A percentile compares a stretch with the other conserved stretches of the same genome.
These are phyloP conservation scores for Phlebiopsis gigantea DNA, from an alignment of 768 basidiomycete species.

Conservation along the genomic window DNA sequence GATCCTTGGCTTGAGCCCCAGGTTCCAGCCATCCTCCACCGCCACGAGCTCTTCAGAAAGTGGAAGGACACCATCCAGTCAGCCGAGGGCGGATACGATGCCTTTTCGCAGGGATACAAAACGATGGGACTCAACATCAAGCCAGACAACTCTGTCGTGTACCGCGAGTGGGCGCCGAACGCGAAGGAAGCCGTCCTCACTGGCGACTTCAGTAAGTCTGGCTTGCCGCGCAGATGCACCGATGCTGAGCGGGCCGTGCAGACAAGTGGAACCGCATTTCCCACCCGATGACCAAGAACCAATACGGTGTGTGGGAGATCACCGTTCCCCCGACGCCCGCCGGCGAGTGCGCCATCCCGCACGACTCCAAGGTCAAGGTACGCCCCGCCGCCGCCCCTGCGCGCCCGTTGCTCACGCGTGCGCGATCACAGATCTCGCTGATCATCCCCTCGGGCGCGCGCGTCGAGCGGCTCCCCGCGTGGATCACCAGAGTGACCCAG, in stretches of 20 bases:
- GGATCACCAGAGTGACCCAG: constrained; percentile 95
- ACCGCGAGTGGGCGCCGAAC: constrained; percentile 96
- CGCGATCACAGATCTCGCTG: constrained; percentile 75
- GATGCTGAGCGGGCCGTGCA: constrained; percentile 25
- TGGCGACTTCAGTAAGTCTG: constrained; percentile 90
- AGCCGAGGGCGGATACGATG: constrained; percentile 79
- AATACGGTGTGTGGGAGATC: constrained; percentile 90
- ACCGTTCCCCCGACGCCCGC: constrained; percentile 58
- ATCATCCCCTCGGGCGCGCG: constrained; percentile 69
- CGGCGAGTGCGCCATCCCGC: constrained; percentile 80
- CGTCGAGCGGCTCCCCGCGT: constrained; percentile 89
- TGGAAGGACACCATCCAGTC: constrained; percentile 75
- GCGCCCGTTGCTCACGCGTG: not conserved
- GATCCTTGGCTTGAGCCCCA: constrained; percentile 77
- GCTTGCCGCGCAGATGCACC: not conserved
- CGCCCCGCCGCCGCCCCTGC: constrained; percentile 11
- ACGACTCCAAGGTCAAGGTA: constrained; percentile 95
- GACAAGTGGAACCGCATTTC: constrained; percentile 85
- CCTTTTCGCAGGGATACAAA: constrained; percentile 76
- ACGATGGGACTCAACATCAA: constrained; percentile 75
- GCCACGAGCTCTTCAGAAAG: constrained; percentile 62
- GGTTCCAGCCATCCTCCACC: constrained; percentile 59
- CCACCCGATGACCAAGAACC: constrained; percentile 80
- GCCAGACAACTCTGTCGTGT: constrained; percentile 62
- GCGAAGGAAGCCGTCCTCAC: constrained; percentile 78